A percentile compares a stretch with the other conserved stretches of the same genome.
These are phyloP conservation scores for Didymella keratinophila DNA, from an alignment of 2,329 filamentous ascomycete genomes.

Conservation along the genomic window DNA sequence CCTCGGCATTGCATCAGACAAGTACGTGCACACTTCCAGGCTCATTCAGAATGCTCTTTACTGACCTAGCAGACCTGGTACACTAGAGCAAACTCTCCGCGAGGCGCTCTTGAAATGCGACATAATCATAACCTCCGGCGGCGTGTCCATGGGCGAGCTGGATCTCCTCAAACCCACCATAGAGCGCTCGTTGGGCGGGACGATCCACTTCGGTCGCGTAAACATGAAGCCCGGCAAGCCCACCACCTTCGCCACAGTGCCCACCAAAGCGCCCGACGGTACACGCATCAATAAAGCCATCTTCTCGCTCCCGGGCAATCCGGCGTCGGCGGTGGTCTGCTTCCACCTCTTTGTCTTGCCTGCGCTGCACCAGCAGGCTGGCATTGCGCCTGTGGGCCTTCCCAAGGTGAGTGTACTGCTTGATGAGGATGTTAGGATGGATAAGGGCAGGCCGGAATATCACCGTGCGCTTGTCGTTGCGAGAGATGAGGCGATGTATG, in stretches of 20 bases:
- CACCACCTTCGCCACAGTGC: conserved; percentile 92
- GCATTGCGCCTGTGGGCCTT: conserved; percentile 72
- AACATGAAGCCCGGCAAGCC: conserved; percentile 99
- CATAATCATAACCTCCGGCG: conserved; percentile 88
- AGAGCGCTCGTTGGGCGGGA: conserved; percentile 86
- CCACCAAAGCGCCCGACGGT: conserved; percentile 59
- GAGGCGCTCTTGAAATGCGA: conserved; percentile 77
- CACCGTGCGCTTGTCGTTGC: conserved; percentile 81
- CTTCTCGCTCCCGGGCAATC: conserved; percentile 93
- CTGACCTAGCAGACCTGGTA: conserved; percentile 62
- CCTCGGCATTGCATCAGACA: conserved; percentile 83
- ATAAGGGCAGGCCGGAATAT: conserved; percentile 83
- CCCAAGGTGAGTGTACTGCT: conserved; percentile 75
- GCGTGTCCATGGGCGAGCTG: conserved; percentile 97
- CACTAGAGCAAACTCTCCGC: conserved; percentile 79
- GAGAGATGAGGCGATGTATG: conserved; percentile 71
- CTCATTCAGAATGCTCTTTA: conserved; percentile 18
- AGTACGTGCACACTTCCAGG: conserved; percentile 48
- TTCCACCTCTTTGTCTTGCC: conserved; percentile 95
- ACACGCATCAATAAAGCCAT: conserved; percentile 72
- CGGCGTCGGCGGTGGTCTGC: conserved; percentile 89
- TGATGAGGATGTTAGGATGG: conserved; percentile 75
- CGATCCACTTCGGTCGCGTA: conserved; percentile 94
- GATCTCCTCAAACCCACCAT: conserved; percentile 97
- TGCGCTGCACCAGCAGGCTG: conserved; percentile 78